phyloP scores from a whole-genome alignment of 1,139 yeast species.

The Fermentozyma sake region DNA sequence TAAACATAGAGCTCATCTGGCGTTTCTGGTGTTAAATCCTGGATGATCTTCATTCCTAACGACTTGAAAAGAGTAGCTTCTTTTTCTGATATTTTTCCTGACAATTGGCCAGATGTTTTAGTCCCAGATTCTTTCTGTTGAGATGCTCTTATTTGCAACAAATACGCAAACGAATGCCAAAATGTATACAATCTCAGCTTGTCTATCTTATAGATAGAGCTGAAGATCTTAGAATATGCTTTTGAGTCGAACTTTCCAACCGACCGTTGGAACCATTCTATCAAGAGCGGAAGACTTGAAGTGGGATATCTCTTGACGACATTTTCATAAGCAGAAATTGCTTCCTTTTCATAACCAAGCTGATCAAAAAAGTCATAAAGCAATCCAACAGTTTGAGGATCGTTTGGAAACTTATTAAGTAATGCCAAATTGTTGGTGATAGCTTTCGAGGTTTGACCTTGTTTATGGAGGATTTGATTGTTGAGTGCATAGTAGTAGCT shows the following conservation, averaged over 20 bases:
- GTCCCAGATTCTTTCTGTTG: too few relatives aligned
- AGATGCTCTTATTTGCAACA: constrained; percentile 7
- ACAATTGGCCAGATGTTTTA: constrained; percentile 10
- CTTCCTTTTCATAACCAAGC: constrained; percentile 32
- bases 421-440: constrained; percentile 38
- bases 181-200: constrained; percentile 7
- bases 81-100: constrained; percentile 15
- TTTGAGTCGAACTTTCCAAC: constrained; percentile 28
- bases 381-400: constrained; percentile 47
- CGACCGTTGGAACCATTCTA: constrained; percentile 46
- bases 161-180: constrained; percentile 12
- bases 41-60: constrained; percentile 53
- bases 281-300: constrained; percentile 23
- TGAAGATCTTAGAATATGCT: constrained; percentile 9
- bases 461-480: constrained; percentile 37
- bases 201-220: constrained; percentile 7
- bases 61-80: constrained; percentile 47
- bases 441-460: constrained; percentile 44
- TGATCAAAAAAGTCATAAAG: constrained; percentile 35
- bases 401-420: constrained; percentile 47
- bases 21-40: constrained; percentile 36
- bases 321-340: constrained; percentile 48
- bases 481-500: constrained; percentile 51
- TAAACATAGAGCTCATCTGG: constrained; percentile 61
- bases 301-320: constrained; percentile 53